A percentile compares a stretch with the other conserved stretches of the same genome.
phyloP scores from a whole-genome alignment of 2,329 filamentous ascomycete species.

The Pezicula radicicola region DNA sequence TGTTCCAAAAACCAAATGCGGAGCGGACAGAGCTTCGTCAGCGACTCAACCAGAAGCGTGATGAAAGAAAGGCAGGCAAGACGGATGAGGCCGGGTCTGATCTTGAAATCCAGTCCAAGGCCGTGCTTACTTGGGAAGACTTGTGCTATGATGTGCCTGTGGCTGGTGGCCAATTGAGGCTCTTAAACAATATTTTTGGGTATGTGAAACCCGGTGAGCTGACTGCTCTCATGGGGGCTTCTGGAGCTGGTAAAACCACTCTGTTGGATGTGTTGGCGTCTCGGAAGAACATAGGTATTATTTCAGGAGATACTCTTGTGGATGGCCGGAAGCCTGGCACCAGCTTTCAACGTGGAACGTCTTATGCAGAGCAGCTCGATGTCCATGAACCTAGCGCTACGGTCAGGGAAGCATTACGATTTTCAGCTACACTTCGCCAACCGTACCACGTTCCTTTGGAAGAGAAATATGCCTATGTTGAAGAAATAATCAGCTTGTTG shows the following conservation, averaged over 20 bases:
- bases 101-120: background rate
- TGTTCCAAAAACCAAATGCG: background rate
- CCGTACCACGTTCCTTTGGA: conserved; percentile 51
- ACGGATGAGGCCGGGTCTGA: background rate
- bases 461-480: conserved; percentile 64
- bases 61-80: background rate
- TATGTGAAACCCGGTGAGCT: conserved; percentile 68
- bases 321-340: conserved; percentile 55
- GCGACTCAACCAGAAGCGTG: background rate
- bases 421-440: conserved; percentile 62
- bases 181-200: conserved; percentile 64
- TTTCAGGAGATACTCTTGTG: conserved; percentile 59
- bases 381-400: conserved; percentile 60
- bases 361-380: conserved; percentile 64
- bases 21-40: background rate
- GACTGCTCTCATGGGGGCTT: conserved; percentile 64
- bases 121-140: conserved; percentile 59
- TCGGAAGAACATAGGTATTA: conserved; percentile 64
- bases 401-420: conserved; percentile 64
- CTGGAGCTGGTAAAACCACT: conserved; percentile 80
- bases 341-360: conserved; percentile 61
- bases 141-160: conserved; percentile 77
- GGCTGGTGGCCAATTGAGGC: conserved; percentile 57
- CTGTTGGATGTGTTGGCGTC: conserved; percentile 73
- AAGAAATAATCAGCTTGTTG: conserved; percentile 60